Evolutionary conservation across 2,329 filamentous ascomycete species (phyloP), one percentile per base, ranked within the genome.

Genomic region (Aspergillus fumigatus): DNA sequence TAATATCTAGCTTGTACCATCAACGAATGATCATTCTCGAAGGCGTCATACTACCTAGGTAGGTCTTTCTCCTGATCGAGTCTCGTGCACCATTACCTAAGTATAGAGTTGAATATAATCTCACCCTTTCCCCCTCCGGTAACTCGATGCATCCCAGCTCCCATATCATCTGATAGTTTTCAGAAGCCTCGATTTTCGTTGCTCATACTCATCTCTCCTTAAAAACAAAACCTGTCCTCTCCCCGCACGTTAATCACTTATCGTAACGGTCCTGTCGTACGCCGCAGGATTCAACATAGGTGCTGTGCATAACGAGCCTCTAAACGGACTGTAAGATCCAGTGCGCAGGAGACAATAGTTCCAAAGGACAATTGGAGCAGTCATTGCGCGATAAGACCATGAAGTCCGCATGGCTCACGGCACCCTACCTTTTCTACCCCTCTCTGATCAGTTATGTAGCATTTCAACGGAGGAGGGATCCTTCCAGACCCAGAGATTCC

Each of bases 401-500:
- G 14, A 6, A 45, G n/a, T 23, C n/a, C 8, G 8, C 41, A 21
- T 23, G 19, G 7, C 21, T 45, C n/a, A 10, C 10, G n/a, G n/a
- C 21, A 23, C n/a, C 41, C 21, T 11, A 23, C 11, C 5, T 4
- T 17, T 14, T 17, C 11, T 35, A 35, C 32, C 32, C 19, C 26
- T n/a, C 7, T 32, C 23, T 27, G 17, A 50, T 4, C 17, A 45
- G 7, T 8, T 25, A n/a, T 10, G 41, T 57, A 52, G 51, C 48
- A 26, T 25, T 57, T 58, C 49, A 69, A 60, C 68, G 63, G 55
- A 70, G 59, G 52, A 21, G 38, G 19, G 52, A 56, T 17, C 73
- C 73, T 63, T 75, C 73, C 47, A 76, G 64, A 52, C 73, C 73
- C 56, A 76, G 57, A 49, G 67, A 67, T 59, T 75, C 71, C 71